phyloP scores from a whole-genome alignment of 148 eudicot species.

The Silene uniflora region DNA sequence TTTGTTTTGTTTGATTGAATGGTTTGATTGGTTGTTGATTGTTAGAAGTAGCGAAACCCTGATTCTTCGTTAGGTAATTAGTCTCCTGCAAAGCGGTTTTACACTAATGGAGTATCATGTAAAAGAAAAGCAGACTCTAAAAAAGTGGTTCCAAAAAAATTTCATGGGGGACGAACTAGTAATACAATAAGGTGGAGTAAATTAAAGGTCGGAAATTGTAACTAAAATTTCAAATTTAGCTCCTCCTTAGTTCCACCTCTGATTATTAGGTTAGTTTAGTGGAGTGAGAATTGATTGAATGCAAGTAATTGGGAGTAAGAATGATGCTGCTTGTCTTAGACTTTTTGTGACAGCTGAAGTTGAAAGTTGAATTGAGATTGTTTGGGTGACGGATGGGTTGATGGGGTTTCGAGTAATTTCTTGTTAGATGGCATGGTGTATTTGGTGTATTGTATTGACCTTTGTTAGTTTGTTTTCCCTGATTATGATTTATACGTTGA shows the following conservation, averaged over 20 bases:
- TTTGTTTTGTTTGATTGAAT: not conserved
- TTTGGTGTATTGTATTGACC: not conserved
- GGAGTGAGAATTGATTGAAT: not conserved
- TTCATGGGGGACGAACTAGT: too few relatives aligned
- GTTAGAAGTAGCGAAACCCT: too few relatives aligned
- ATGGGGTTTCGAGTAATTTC: not conserved
- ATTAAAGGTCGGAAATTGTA: too few relatives aligned
- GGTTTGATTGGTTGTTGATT: not conserved
- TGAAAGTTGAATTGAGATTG: slow-evolving; percentile 5
- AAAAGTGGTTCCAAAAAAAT: too few relatives aligned
- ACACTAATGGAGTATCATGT: too few relatives aligned
- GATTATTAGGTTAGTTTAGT: not conserved
- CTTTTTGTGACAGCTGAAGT: not conserved
- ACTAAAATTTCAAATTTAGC: too few relatives aligned
- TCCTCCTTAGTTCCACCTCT: too few relatives aligned
- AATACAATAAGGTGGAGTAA: too few relatives aligned
- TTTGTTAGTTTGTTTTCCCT: not conserved
- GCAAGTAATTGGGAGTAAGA: not conserved
- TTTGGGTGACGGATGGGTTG: not conserved
- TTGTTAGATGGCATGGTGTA: not conserved
- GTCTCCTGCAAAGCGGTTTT: not conserved
- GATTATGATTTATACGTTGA: not conserved
- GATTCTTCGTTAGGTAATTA: too few relatives aligned
- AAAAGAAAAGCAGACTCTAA: too few relatives aligned
- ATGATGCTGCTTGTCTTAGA: not conserved